A percentile compares a stretch with the other conserved stretches of the same genome.
These are phyloP conservation scores for Citrus cavaleriei DNA, from an alignment of 345 rosid genomes.

Conservation along the genomic window DNA sequence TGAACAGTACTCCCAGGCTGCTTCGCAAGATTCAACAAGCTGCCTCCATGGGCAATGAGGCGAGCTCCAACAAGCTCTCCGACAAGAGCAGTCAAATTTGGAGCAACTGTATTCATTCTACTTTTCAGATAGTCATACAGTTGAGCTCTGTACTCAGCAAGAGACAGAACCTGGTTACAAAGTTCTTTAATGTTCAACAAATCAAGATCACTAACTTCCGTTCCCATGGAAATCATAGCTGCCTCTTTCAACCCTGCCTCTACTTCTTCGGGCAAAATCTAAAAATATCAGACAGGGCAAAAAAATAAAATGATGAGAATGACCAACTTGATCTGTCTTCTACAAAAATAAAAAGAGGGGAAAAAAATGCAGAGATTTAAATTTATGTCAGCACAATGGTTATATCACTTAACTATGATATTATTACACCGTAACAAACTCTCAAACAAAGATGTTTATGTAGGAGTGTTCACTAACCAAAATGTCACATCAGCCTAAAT, in stretches of 20 bases:
- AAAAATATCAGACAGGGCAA: neutral
- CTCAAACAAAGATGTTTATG: neutral
- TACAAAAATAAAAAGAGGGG: neutral
- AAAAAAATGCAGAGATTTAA: neutral
- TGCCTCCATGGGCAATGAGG: slow-evolving; percentile 90
- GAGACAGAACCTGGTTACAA: slow-evolving; percentile 81
- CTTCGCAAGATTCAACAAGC: slow-evolving; percentile 86
- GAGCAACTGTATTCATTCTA: slow-evolving; percentile 91
- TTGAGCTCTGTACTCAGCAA: slow-evolving; percentile 86
- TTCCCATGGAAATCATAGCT: slow-evolving; percentile 87
- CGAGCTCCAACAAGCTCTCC: slow-evolving; percentile 99
- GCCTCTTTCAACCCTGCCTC: slow-evolving; percentile 84
- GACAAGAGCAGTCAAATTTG: slow-evolving; percentile 89
- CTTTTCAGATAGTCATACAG: slow-evolving; percentile 82
- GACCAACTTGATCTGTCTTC: neutral
- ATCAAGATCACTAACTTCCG: slow-evolving; percentile 84
- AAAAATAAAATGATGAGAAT: neutral
- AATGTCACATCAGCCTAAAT: neutral
- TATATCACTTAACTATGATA: neutral
- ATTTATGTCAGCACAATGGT: neutral
- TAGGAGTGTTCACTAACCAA: neutral
- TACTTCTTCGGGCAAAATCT: slow-evolving; percentile 69
- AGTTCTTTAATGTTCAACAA: slow-evolving; percentile 69
- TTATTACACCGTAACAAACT: neutral
- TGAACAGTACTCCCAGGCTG: slow-evolving; percentile 94